phyloP scores from a whole-genome alignment of 768 basidiomycete species.

The Hemileccinum rubropunctum region DNA sequence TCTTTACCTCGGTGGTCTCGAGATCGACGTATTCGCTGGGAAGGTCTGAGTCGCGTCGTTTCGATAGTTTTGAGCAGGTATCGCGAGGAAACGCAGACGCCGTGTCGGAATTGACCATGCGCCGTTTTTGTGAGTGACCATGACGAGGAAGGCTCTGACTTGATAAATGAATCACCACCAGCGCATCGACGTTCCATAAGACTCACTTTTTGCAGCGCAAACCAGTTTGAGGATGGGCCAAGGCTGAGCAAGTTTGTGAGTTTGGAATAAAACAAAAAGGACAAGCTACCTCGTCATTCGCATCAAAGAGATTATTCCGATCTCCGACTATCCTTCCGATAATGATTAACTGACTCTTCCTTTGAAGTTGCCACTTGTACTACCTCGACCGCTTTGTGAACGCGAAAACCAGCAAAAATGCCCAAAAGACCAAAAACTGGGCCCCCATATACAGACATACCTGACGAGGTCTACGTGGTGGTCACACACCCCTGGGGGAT shows the following conservation, averaged over 20 bases:
- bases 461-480: conserved; percentile 21
- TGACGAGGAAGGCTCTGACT: conserved; percentile 9
- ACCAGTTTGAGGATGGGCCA: conserved; percentile 54
- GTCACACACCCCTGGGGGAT: conserved; percentile 27
- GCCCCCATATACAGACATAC: conserved; percentile 26
- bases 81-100: conserved; percentile 2
- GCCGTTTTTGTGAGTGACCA: conserved; percentile 15
- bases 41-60: background rate
- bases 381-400: background rate
- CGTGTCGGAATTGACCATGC: conserved; percentile 14
- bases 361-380: conserved; percentile 3
- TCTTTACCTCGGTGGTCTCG: conserved; percentile 33
- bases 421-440: conserved; percentile 23
- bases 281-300: conserved; percentile 15
- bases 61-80: conserved; percentile 2
- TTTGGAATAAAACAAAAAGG: background rate
- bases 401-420: conserved; percentile 8
- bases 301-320: conserved; percentile 6
- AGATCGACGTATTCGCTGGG: conserved; percentile 15
- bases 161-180: background rate
- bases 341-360: too few species aligned
- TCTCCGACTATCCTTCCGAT: conserved; percentile 16
- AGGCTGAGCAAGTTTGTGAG: conserved; percentile 6
- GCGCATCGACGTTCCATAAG: background rate
- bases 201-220: conserved; percentile 51